phyloP scores from a whole-genome alignment of 177 flowering plant genomes.

The Vitis hybrid region DNA sequence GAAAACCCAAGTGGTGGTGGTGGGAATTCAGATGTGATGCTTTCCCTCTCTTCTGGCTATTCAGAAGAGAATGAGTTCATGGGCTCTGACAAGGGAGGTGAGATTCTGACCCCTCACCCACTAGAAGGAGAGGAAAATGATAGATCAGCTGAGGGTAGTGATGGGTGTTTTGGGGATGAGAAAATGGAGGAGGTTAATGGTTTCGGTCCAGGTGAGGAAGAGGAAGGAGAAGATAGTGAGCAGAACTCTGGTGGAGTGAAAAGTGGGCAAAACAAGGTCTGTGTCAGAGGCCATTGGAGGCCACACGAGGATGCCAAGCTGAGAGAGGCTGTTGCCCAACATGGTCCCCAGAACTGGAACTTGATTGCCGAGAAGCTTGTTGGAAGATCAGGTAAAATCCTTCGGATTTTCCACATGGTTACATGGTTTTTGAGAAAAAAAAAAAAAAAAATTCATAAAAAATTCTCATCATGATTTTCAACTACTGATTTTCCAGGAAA shows the following conservation, averaged over 20 bases:
- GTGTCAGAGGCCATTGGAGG: slow-evolving; percentile 3
- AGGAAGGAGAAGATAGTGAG: slow-evolving; percentile 19
- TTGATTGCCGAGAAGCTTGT: slow-evolving; percentile 5
- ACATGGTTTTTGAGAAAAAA: too few species aligned
- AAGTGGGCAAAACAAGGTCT: background rate
- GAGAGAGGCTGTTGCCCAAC: background rate
- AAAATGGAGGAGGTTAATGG: background rate
- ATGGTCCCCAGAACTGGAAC: slow-evolving; percentile 10
- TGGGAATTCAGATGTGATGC: slow-evolving; percentile 8
- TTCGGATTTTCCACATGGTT: too few species aligned
- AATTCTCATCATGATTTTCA: background rate
- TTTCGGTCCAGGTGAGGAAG: background rate
- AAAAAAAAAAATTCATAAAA: too few species aligned
- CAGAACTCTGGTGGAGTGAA: background rate
- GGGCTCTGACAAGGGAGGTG: slow-evolving; percentile 12
- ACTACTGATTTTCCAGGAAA: slow-evolving; percentile 20
- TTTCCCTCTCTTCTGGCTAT: slow-evolving; percentile 7
- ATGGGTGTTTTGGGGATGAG: slow-evolving; percentile 5
- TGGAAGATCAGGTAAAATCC: slow-evolving; percentile 7
- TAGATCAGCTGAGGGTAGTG: background rate
- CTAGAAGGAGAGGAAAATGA: slow-evolving; percentile 1
- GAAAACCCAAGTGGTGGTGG: background rate
- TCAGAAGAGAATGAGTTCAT: background rate
- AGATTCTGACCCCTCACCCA: slow-evolving; percentile 9
- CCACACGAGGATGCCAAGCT: slow-evolving; percentile 1